Percentiles rank a stretch among this genome's conserved stretches.
Conservation (phyloP, 495 filamentous ascomycete genomes). For the Penicillium waksmanii region DNA sequence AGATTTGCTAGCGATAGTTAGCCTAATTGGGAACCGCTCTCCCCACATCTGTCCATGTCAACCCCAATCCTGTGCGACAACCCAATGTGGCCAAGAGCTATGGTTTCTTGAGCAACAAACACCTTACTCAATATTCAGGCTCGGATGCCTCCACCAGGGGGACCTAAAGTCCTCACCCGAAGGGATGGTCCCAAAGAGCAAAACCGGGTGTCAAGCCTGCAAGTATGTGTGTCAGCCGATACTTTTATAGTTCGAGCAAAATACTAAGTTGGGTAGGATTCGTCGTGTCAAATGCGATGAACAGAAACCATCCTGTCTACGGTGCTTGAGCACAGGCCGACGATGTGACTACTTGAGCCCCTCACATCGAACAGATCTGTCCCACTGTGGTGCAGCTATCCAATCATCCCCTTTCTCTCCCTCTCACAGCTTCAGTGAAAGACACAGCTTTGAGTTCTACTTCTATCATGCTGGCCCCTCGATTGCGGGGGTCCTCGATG, state of each 20-base stretch:
- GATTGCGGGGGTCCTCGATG: constrained; percentile 45
- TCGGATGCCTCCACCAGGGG: too few relatives aligned
- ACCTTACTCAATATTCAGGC: too few relatives aligned
- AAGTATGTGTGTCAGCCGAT: too few relatives aligned
- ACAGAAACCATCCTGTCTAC: constrained; percentile 7
- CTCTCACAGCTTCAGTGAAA: neutral
- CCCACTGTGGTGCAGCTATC: neutral
- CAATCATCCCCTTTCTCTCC: constrained; percentile 4
- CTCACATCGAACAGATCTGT: constrained; percentile 6
- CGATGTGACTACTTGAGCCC: constrained; percentile 9
- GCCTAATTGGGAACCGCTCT: neutral
- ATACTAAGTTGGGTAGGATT: too few relatives aligned
- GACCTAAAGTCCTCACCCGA: too few relatives aligned
- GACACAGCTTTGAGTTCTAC: constrained; percentile 1
- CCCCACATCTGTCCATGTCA: neutral
- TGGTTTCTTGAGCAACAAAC: too few relatives aligned
- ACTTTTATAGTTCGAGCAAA: too few relatives aligned
- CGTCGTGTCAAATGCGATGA: constrained; percentile 16
- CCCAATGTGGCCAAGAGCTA: neutral
- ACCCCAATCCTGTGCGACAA: neutral
- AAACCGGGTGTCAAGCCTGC: too few relatives aligned
- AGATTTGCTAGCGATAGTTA: neutral
- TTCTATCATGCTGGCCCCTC: constrained; percentile 4
- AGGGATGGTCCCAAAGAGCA: too few relatives aligned
- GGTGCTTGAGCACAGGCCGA: constrained; percentile 15